Base-by-base conservation (phyloP, 441 rosid genomes). In the Viola pubescens region DNA sequence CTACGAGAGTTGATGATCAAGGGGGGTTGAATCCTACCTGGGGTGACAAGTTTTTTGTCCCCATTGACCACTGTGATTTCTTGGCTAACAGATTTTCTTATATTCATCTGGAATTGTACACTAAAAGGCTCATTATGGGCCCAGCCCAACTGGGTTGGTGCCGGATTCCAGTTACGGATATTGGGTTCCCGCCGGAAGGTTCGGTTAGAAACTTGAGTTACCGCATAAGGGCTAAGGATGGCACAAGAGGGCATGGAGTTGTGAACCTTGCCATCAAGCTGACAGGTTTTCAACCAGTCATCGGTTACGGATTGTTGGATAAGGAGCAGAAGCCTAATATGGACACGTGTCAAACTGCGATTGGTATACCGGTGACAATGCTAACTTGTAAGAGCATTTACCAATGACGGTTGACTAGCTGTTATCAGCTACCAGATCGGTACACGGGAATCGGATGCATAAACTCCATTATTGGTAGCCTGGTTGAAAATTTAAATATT, bases 1-100 rank as follows among this genome's bases (percentile, higher is more conserved):
- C 14, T 12, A 79, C 86, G 0, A 70, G 77, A 59, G 66, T 77
- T 10, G 85, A 82, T 49, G 76, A 74, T 53, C 67, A 54, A 6
- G 82, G 81, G 14, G 89, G 87, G 7, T 60, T 69, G 0, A 72
- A 75, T 66, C 85, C 84, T 13, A 65, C 66, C 0, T 84, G 90
- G 90, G 80, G 78, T 11, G 81, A 84, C 60, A 82, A 72, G 59
- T 82, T 84, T 50, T 61, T 54, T 10, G 46, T 84, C 1, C 79
- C 84, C 0, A 26, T 74, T 1, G 84, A 78, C 34, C 34, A 26
- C 49, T 14, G 69, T 6, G 34, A 60, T 1, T 74, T 83, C 64
- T 66, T 78, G 44, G 49, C 69, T 37, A 70, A 77, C 37, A 59
- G 71, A 57, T 69, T 60, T 42, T 64, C 79, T 9, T 66, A 61